These are phyloP conservation scores for Scheffersomyces segobiensis DNA, from an alignment of 1,139 yeast genomes.

Conservation along the genomic window DNA sequence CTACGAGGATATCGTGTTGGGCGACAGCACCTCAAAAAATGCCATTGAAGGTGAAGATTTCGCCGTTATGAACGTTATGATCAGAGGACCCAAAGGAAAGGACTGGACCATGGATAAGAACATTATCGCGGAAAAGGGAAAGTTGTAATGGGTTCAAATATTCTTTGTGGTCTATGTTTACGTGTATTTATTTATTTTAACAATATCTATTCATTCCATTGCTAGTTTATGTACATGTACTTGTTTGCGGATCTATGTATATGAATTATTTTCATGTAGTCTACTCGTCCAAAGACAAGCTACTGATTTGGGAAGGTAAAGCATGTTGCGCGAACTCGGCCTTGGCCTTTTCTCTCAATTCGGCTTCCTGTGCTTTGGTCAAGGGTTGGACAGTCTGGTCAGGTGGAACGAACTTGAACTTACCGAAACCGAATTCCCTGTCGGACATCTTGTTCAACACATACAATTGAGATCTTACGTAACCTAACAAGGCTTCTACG, in stretches of 20 bases:
- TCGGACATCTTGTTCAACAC: slow-evolving; percentile 84
- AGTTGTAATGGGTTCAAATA: slow-evolving; percentile 3
- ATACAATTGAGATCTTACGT: slow-evolving; percentile 85
- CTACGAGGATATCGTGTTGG: slow-evolving; percentile 51
- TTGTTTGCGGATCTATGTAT: not conserved
- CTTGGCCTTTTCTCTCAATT: slow-evolving; percentile 34
- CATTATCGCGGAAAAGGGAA: slow-evolving; percentile 6
- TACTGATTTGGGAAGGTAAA: slow-evolving; percentile 65
- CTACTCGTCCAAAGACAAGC: slow-evolving; percentile 60
- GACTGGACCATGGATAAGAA: slow-evolving; percentile 34
- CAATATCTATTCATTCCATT: not conserved
- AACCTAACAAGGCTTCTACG: slow-evolving; percentile 83
- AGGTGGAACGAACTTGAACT: slow-evolving; percentile 84
- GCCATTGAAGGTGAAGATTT: slow-evolving; percentile 46
- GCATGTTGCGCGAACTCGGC: slow-evolving; percentile 47
- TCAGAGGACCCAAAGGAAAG: slow-evolving; percentile 47
- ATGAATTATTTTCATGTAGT: not conserved
- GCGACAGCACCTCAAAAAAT: slow-evolving; percentile 30
- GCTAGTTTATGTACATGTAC: slow-evolving; percentile 2
- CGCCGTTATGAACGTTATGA: slow-evolving; percentile 61
- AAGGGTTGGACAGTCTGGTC: slow-evolving; percentile 74
- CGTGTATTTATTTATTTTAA: not conserved
- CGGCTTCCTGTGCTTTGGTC: slow-evolving; percentile 59
- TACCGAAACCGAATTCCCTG: slow-evolving; percentile 89
- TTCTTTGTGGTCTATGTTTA: not conserved